phyloP scores from a whole-genome alignment of 2,329 filamentous ascomycete genomes.

The Xylariaceae sp. region DNA sequence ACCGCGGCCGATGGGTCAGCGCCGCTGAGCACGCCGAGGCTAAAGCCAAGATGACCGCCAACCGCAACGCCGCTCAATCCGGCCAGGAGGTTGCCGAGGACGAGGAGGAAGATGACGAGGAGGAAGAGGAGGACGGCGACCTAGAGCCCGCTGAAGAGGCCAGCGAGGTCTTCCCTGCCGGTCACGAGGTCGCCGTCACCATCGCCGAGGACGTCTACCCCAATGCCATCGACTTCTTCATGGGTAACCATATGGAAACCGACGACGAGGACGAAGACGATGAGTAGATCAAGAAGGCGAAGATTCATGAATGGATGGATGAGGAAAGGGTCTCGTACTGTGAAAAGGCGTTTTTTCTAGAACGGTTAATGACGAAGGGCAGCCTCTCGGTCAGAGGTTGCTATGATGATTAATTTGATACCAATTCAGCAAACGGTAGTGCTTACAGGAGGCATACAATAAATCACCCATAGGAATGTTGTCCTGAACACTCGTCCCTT shows the following conservation, averaged over 20 bases:
- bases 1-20: constrained; percentile 53
- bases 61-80: constrained; percentile 27
- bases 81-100: constrained; percentile 32
- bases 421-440: constrained; percentile 14
- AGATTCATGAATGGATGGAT: not conserved
- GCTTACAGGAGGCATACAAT: constrained; percentile 10
- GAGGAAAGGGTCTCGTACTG: constrained; percentile 12
- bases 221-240: constrained; percentile 29
- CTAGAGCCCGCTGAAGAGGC: constrained; percentile 30
- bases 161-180: constrained; percentile 29
- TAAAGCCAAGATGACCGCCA: constrained; percentile 34
- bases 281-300: constrained; percentile 27
- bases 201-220: constrained; percentile 29
- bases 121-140: constrained; percentile 34
- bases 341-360: constrained; percentile 6
- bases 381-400: constrained; percentile 12
- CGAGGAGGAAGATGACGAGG: constrained; percentile 28
- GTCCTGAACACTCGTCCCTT: not conserved
- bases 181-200: constrained; percentile 29
- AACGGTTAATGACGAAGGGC: constrained; percentile 16
- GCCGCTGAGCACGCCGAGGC: constrained; percentile 56
- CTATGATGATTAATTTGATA: constrained; percentile 23
- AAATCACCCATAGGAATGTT: constrained; percentile 2
- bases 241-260: constrained; percentile 25
- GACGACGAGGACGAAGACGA: constrained; percentile 28